A percentile compares a stretch with the other conserved stretches of the same genome.
phyloP scores from a whole-genome alignment of 352 stramenopile genomes.

The Globisporangium parvum region DNA sequence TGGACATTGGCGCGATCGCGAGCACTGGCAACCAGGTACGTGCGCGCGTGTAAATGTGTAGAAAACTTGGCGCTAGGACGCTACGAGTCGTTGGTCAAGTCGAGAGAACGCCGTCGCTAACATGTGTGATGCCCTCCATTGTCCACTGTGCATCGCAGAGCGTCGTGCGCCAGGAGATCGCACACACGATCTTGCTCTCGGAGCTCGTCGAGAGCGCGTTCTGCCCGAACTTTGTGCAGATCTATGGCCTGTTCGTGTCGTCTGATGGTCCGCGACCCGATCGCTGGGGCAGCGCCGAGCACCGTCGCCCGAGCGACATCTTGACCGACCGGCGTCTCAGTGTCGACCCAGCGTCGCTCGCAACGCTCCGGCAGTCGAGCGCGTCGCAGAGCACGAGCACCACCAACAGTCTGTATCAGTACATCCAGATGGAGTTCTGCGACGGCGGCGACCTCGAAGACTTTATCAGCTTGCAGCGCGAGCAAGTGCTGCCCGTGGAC shows the following conservation, averaged over 20 bases:
- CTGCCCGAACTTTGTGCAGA: slow-evolving; percentile 94
- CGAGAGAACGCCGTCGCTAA: not conserved
- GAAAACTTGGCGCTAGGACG: not conserved
- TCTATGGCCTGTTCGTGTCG: slow-evolving; percentile 89
- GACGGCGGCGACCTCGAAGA: slow-evolving; percentile 94
- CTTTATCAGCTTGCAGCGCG: slow-evolving; percentile 85
- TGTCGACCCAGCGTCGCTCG: slow-evolving; percentile 8
- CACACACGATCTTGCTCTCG: slow-evolving; percentile 90
- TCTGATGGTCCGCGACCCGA: slow-evolving; percentile 44
- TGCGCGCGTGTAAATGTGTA: not conserved
- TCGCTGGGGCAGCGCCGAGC: slow-evolving; percentile 49
- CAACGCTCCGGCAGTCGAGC: slow-evolving; percentile 1
- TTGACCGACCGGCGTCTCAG: slow-evolving; percentile 24
- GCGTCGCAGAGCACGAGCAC: slow-evolving; percentile 3
- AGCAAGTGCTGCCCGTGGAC: slow-evolving; percentile 49
- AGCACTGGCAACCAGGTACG: slow-evolving; percentile 82
- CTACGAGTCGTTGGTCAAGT: too few species aligned
- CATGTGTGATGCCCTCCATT: not conserved
- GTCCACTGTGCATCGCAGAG: slow-evolving; percentile 21
- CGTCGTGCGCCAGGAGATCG: slow-evolving; percentile 92
- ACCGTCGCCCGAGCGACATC: slow-evolving; percentile 66
- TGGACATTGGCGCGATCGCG: slow-evolving; percentile 90
- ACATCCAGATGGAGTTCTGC: slow-evolving; percentile 99
- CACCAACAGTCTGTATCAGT: slow-evolving; percentile 79
- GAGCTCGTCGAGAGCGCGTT: slow-evolving; percentile 79